Evolutionary conservation across 1,284 basidiomycete genomes (phyloP).

Genomic region (Leccinum pachyderme): DNA sequence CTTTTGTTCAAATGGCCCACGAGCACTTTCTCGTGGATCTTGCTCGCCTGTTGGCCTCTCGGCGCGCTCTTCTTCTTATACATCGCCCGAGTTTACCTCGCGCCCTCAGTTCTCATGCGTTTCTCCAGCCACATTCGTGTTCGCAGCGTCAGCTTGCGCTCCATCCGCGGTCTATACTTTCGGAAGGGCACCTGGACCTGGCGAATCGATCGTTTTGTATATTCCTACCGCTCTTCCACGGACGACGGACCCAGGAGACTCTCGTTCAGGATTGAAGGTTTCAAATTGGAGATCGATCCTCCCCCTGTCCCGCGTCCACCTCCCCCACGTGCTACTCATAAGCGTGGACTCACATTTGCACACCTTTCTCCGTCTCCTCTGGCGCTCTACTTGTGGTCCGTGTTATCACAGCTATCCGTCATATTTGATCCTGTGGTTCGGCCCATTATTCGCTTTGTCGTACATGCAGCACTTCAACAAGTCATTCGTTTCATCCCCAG

Average conservation of each 20-base stretch:
- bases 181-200: conserved; percentile 51
- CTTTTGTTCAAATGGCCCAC: conserved; percentile 27
- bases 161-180: conserved; percentile 72
- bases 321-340: conserved; percentile 33
- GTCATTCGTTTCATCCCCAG: conserved; percentile 62
- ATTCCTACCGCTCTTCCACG: conserved; percentile 49
- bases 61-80: conserved; percentile 52
- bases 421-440: conserved; percentile 57
- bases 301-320: conserved; percentile 14
- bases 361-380: conserved; percentile 56
- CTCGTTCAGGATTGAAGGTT: conserved; percentile 58
- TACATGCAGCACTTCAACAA: conserved; percentile 54
- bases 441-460: conserved; percentile 54
- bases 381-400: conserved; percentile 47
- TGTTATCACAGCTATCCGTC: conserved; percentile 43
- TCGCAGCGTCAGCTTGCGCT: conserved; percentile 69
- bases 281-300: conserved; percentile 51
- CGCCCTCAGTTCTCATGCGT: conserved; percentile 57
- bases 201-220: conserved; percentile 65
- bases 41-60: conserved; percentile 29
- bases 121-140: conserved; percentile 62
- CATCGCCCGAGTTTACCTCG: conserved; percentile 60
- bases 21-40: conserved; percentile 27
- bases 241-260: conserved; percentile 49
- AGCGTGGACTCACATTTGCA: conserved; percentile 46